These are phyloP conservation scores for Ambrosia artemisiifolia DNA, from an alignment of 129 eudicot species.

Conservation along the genomic window DNA sequence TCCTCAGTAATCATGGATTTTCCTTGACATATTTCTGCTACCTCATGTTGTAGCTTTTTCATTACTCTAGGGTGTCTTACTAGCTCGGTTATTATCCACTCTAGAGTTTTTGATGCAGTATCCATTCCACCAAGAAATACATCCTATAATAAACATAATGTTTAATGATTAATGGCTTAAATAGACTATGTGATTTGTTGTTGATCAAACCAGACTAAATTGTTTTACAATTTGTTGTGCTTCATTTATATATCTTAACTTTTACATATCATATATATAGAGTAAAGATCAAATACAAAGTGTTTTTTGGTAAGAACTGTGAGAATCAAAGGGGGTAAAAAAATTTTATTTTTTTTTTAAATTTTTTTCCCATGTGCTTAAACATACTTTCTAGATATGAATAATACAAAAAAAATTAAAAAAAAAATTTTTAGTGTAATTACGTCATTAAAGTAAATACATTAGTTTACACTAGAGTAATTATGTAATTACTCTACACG, in stretches of 20 bases:
- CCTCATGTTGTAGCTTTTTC: background rate
- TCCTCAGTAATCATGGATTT: slow-evolving; percentile 1
- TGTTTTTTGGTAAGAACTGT: too few relatives aligned
- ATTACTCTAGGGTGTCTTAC: background rate
- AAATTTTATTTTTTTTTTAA: too few relatives aligned
- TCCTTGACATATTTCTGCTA: background rate
- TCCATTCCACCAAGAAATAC: slow-evolving; percentile 7
- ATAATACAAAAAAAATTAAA: too few relatives aligned
- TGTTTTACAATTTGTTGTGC: background rate
- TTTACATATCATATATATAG: background rate
- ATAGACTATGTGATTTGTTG: background rate
- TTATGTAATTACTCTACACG: too few relatives aligned
- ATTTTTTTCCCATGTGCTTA: too few relatives aligned
- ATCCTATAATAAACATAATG: background rate
- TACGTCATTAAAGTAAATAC: too few relatives aligned
- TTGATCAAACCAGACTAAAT: background rate
- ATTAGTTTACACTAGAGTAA: too few relatives aligned
- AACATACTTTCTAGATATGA: too few relatives aligned
- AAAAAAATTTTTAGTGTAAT: too few relatives aligned
- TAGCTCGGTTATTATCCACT: background rate
- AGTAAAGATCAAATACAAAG: too few relatives aligned
- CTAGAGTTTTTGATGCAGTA: slow-evolving; percentile 2
- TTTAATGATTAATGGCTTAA: background rate
- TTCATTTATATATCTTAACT: background rate
- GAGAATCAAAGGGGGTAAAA: too few relatives aligned